Conservation (phyloP, 2,329 filamentous ascomycete species). For the Arthrinium puccinioides region DNA sequence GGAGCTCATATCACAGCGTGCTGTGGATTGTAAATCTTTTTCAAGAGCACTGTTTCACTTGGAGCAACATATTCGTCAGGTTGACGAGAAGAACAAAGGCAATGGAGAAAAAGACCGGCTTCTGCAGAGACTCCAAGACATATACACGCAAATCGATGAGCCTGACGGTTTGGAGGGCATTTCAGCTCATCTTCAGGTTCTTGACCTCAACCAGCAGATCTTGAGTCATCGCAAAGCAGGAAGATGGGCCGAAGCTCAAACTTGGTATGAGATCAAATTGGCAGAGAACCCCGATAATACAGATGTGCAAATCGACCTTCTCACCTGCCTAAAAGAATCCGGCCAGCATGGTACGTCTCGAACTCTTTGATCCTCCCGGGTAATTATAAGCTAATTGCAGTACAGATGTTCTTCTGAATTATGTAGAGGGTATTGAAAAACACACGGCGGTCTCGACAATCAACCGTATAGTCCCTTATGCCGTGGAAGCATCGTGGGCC, state of each 20-base stretch:
- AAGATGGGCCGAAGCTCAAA: slow-evolving; percentile 89
- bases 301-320: slow-evolving; percentile 73
- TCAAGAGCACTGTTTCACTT: slow-evolving; percentile 88
- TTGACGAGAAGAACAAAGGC: slow-evolving; percentile 36
- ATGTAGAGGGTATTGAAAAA: slow-evolving; percentile 65
- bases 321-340: slow-evolving; percentile 89
- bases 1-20: slow-evolving; percentile 69
- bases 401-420: slow-evolving; percentile 75
- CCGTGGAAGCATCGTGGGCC: slow-evolving; percentile 87
- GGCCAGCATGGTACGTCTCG: slow-evolving; percentile 67
- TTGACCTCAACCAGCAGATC: slow-evolving; percentile 92
- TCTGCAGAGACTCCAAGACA: slow-evolving; percentile 76
- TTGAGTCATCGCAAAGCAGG: slow-evolving; percentile 89
- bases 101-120: slow-evolving; percentile 54
- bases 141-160: slow-evolving; percentile 96
- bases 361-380: not conserved
- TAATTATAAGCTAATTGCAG: slow-evolving; percentile 14
- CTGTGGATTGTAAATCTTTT: slow-evolving; percentile 91
- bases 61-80: slow-evolving; percentile 72
- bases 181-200: slow-evolving; percentile 73
- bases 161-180: slow-evolving; percentile 95
- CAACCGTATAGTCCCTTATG: slow-evolving; percentile 69
- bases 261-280: slow-evolving; percentile 92
- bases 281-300: slow-evolving; percentile 69
- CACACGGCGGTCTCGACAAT: slow-evolving; percentile 42